These are phyloP conservation scores for Ganoderma lingzhi DNA, from an alignment of 1,284 basidiomycete genomes.

Conservation along the genomic window DNA sequence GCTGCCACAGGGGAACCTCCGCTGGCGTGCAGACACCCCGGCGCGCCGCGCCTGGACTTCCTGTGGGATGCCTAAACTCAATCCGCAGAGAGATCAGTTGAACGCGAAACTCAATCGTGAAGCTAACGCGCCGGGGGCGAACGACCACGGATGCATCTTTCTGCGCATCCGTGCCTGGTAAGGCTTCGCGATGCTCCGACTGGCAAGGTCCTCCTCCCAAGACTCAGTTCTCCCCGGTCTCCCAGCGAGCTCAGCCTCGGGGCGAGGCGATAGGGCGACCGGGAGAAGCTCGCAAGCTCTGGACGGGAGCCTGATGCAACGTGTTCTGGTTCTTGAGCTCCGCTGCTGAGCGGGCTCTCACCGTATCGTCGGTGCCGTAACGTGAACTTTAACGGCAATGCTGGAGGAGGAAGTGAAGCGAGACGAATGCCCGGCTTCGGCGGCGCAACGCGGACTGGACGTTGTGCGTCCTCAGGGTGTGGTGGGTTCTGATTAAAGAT, in stretches of 20 bases:
- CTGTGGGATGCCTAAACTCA: not conserved
- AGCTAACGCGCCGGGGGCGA: not conserved
- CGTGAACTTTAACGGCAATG: not conserved
- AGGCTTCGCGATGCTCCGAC: not conserved
- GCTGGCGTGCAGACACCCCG: not conserved
- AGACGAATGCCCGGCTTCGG: conserved; percentile 6
- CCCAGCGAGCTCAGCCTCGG: not conserved
- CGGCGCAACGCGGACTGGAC: not conserved
- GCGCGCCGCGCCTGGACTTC: not conserved
- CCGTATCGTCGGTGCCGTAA: conserved; percentile 7
- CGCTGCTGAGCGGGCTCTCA: conserved; percentile 4
- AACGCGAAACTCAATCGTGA: not conserved
- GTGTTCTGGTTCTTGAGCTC: conserved; percentile 1
- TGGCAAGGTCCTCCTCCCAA: not conserved
- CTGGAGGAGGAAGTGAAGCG: conserved; percentile 1
- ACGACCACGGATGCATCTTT: not conserved
- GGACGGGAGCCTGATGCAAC: not conserved
- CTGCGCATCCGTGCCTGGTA: not conserved
- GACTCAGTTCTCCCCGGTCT: not conserved
- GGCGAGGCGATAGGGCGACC: conserved; percentile 8
- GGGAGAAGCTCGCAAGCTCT: not conserved
- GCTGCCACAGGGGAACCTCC: not conserved
- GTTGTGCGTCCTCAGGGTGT: not conserved
- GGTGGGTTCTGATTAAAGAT: not conserved
- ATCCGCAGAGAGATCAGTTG: not conserved